Conservation (phyloP, 768 basidiomycete genomes). For the Saitozyma sp. region DNA sequence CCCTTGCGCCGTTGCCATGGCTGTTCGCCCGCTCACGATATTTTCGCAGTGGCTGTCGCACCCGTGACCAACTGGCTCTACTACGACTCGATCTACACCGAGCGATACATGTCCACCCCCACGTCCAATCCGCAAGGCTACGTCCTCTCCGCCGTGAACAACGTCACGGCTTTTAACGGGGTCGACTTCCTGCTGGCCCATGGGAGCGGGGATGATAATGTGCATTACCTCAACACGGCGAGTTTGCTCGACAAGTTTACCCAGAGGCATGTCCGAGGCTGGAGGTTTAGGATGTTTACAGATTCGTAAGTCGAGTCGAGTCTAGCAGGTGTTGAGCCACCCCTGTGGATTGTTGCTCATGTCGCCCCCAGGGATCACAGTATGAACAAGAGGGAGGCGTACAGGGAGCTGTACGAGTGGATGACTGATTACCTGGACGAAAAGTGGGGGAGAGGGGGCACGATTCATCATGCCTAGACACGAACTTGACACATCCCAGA, state of each 20-base stretch:
- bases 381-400: constrained; percentile 71
- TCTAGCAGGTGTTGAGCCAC: background rate
- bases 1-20: background rate
- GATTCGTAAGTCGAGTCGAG: constrained; percentile 70
- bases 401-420: constrained; percentile 81
- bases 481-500: background rate
- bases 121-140: constrained; percentile 80
- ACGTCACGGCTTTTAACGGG: constrained; percentile 74
- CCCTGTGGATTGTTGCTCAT: no score
- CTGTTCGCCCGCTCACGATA: background rate
- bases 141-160: constrained; percentile 78
- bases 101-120: constrained; percentile 92
- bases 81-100: constrained; percentile 89
- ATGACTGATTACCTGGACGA: constrained; percentile 80
- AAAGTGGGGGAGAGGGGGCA: constrained; percentile 71
- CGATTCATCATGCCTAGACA: constrained; percentile 17
- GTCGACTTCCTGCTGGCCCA: constrained; percentile 82
- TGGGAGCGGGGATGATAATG: constrained; percentile 92
- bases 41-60: constrained; percentile 43
- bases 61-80: constrained; percentile 52
- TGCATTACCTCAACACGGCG: constrained; percentile 89
- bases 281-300: constrained; percentile 90
- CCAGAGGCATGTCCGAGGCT: constrained; percentile 65
- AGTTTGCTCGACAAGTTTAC: constrained; percentile 93
- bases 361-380: constrained; percentile 68